Evolutionary conservation across 2,329 filamentous ascomycete species (phyloP).

Genomic region (Colletotrichum sp.): DNA sequence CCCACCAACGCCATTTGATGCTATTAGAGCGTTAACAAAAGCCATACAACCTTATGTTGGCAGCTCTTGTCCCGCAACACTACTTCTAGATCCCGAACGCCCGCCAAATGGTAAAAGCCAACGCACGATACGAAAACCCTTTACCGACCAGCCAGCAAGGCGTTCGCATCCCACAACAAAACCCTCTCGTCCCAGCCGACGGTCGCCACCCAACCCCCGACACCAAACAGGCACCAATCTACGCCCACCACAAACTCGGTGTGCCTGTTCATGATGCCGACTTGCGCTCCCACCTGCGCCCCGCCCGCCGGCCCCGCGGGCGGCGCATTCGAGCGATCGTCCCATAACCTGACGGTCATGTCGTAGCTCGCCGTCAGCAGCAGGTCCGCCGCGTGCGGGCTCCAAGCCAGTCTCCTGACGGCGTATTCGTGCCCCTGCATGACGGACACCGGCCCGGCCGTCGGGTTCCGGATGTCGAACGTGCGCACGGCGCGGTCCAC

Average conservation of each 20-base stretch:
- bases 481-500: slow-evolving; percentile 88
- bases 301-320: slow-evolving; percentile 38
- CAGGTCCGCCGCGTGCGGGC: slow-evolving; percentile 88
- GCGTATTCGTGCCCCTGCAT: slow-evolving; percentile 92
- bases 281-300: slow-evolving; percentile 66
- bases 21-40: neutral
- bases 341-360: slow-evolving; percentile 97
- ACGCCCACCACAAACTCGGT: slow-evolving; percentile 97
- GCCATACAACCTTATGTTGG: neutral
- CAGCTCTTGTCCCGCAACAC: neutral
- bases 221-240: slow-evolving; percentile 97
- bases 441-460: slow-evolving; percentile 73
- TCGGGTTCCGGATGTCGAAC: slow-evolving; percentile 85
- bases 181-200: slow-evolving; percentile 94
- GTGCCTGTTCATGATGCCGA: slow-evolving; percentile 89
- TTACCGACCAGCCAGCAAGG: slow-evolving; percentile 36
- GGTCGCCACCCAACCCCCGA: slow-evolving; percentile 93
- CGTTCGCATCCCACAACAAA: slow-evolving; percentile 86
- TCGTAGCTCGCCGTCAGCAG: slow-evolving; percentile 92
- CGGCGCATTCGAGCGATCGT: slow-evolving; percentile 64
- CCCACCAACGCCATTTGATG: neutral
- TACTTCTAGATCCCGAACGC: neutral
- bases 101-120: neutral
- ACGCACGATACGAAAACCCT: neutral
- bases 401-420: slow-evolving; percentile 86